Percentiles rank a stretch among this genome's conserved stretches.
These are phyloP conservation scores for Ascomycota sp. DNA, from an alignment of 2,329 filamentous ascomycete genomes.

Conservation along the genomic window DNA sequence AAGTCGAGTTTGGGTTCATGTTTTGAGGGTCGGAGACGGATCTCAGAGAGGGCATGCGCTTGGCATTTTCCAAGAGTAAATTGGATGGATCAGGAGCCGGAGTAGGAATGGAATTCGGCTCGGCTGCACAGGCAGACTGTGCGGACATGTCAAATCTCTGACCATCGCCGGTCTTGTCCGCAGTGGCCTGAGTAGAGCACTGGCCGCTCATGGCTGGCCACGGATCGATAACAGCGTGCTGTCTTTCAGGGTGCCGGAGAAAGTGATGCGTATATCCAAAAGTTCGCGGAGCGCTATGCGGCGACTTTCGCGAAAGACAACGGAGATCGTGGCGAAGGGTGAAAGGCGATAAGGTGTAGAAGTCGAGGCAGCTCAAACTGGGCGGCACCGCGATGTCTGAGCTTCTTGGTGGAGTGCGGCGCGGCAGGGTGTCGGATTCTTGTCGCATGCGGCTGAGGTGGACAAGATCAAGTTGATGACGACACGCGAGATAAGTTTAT, in stretches of 20 bases:
- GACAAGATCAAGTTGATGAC: not conserved
- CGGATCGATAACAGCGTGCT: slow-evolving; percentile 1
- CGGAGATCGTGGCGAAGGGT: too few species aligned
- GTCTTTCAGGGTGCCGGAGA: not conserved
- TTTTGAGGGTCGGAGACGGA: slow-evolving; percentile 34
- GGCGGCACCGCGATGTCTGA: too few species aligned
- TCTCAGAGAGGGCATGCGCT: slow-evolving; percentile 35
- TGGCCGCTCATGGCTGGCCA: slow-evolving; percentile 7
- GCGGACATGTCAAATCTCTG: slow-evolving; percentile 14
- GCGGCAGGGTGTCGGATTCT: too few species aligned
- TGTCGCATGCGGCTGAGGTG: too few species aligned
- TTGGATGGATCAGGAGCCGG: slow-evolving; percentile 15
- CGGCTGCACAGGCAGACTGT: slow-evolving; percentile 21
- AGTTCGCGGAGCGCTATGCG: not conserved
- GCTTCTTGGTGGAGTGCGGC: too few species aligned
- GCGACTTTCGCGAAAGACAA: not conserved
- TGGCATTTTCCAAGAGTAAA: slow-evolving; percentile 13
- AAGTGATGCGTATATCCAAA: not conserved
- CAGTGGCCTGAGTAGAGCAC: slow-evolving; percentile 20
- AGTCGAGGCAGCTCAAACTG: too few species aligned
- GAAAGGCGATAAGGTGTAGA: too few species aligned
- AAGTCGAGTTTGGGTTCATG: slow-evolving; percentile 70
- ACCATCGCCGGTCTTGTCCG: slow-evolving; percentile 20
- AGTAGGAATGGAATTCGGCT: slow-evolving; percentile 26
- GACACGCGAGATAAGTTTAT: too few species aligned